Evolutionary conservation across 306 rosid species (phyloP), one percentile per base, ranked within the genome.

Genomic region (Fragaria ananassa): DNA sequence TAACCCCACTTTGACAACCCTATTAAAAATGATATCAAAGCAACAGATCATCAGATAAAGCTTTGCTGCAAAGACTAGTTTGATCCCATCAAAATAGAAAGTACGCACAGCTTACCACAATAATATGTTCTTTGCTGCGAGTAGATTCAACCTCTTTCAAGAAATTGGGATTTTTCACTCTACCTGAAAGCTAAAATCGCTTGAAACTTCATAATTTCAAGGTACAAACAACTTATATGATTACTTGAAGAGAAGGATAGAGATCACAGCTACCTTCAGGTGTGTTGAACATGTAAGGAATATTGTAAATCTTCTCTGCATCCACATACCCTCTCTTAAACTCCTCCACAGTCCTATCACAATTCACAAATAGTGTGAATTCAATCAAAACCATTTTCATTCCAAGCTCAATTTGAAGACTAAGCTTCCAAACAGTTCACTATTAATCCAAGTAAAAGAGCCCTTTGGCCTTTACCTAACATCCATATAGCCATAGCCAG

Each of bases 1-100:
- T 83, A 41, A 84, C 84, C 61, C 98, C 98, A 74, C 86, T 83
- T 80, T 87, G 86, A 54, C 98, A 95, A 77, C 97, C 97, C 98
- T 95, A 56, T 14, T 10, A 29, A 3, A 8, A 29, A 21, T 25
- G 73, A 76, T 37, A 17, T 49, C 51, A 54, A 42, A 61, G 53
- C 19, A 46, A 19, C 15, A 54, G 4, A n/a, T 13, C 62, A 76
- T 66, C 17, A 1, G 13, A 4, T 35, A 64, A 6, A 34, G 44
- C 19, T 64, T 64, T 64, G n/a, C 49, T 1, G 50, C 34, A 66
- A 39, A 39, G 54, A 60, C 18, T 60, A 13, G 18, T 8, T 8
- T 44, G 14, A 77, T 65, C 35, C 45, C 73, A 5, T 45, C 79
- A 53, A 37, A 44, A 18, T 25, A 9, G 63, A 8, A 54, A 54